Conservation (phyloP, 2,329 filamentous ascomycete genomes). For the Sporothrix brunneoviolacea region DNA sequence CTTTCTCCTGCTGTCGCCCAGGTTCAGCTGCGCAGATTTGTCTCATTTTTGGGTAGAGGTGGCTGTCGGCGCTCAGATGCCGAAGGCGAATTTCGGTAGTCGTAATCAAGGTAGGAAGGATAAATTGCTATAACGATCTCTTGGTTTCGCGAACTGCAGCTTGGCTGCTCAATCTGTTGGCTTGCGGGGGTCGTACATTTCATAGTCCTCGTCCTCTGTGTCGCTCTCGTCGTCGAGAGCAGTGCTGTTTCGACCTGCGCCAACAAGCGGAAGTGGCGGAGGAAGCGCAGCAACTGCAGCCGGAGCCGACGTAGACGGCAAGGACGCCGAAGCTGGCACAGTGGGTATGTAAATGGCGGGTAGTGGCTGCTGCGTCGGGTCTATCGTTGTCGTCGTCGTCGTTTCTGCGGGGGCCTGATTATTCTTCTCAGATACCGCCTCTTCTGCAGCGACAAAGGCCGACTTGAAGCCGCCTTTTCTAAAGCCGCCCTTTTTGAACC, state of each 20-base stretch:
- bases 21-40: too few relatives aligned
- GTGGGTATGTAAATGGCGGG: neutral
- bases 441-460: conserved; percentile 56
- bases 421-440: too few relatives aligned
- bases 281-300: neutral
- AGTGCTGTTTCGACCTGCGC: conserved; percentile 2
- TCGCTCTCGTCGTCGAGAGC: conserved; percentile 43
- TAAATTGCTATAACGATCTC: neutral
- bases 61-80: too few relatives aligned
- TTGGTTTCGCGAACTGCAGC: neutral
- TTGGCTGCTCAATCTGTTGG: conserved; percentile 49
- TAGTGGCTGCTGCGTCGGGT: neutral
- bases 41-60: too few relatives aligned
- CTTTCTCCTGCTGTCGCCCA: neutral
- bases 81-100: too few relatives aligned
- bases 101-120: too few relatives aligned
- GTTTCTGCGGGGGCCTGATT: too few relatives aligned
- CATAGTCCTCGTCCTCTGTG: conserved; percentile 65
- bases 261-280: neutral
- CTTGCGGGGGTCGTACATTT: conserved; percentile 55
- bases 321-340: neutral
- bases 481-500: conserved; percentile 37
- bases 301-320: neutral
- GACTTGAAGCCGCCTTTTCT: conserved; percentile 75
- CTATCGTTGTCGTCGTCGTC: neutral